Evolutionary conservation across 768 basidiomycete genomes (phyloP), one percentile per base, ranked within the genome.

Genomic region (Candolleomyces efflorescens): DNA sequence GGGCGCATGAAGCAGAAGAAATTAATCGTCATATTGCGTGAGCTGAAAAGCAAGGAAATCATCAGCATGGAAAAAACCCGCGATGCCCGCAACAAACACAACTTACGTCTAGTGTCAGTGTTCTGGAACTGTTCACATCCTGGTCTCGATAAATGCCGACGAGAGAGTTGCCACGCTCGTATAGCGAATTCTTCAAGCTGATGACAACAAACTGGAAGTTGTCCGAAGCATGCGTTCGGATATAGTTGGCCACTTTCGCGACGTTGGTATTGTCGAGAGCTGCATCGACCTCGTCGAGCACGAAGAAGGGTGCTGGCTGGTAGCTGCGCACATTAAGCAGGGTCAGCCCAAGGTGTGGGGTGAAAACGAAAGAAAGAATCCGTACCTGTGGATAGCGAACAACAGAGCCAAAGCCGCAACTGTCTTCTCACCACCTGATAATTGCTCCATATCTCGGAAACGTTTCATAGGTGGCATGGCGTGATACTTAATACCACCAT

Each of bases 391-490:
- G 54, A 98, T 96, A 4, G 97, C 95, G 64, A 98, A 98, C 32
- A 98, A 79, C 18, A 99, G 78, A 1, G 96, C 96, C n/a, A 98
- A 76, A 5, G 96, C 96, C 5, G 97, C 97, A 49, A 98, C 95
- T 0, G 97, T 98, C 77, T 98, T 98, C 70, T 99, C 97, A 20
- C 96, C 97, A 54, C 96, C 97, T 0, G 95, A 98, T 13, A 98
- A 78, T 69, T 98, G 96, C 59, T 98, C 95, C 95, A 98, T 98
- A 68, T 98, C 97, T 60, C 95, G 83, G 81, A 98, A 98, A 2
- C 94, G 90, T 70, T 99, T 99, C 89, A 98, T 96, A 0, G 97
- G 97, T 0, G 97, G 97, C 97, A 98, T 99, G 0, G 96, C 95
- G 67, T 98, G 96, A 69, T 98, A 98, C 71, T 97, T 98, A 76